Evolutionary conservation across 495 filamentous ascomycete species (phyloP).

Genomic region (Aspergillus heteromorphus): DNA sequence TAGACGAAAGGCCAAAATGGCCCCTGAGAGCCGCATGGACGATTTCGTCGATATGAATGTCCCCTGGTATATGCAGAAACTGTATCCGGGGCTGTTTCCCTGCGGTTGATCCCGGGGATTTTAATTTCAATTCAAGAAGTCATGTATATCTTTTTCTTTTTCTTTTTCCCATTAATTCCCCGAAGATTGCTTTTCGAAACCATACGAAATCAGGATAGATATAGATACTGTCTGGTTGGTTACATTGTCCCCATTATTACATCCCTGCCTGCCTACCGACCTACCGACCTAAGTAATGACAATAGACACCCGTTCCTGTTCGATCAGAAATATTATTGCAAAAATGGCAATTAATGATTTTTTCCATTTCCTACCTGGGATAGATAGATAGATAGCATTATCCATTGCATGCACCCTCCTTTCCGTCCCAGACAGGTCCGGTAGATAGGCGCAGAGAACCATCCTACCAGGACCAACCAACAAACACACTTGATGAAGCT

Average conservation of each 20-base stretch:
- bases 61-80: conserved; percentile 13
- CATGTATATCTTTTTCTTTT: not conserved
- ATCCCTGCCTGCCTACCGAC: too few relatives aligned
- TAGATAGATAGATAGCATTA: too few relatives aligned
- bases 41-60: conserved; percentile 13
- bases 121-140: not conserved
- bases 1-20: conserved; percentile 50
- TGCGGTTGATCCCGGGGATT: not conserved
- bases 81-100: conserved; percentile 18
- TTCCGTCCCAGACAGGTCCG: too few relatives aligned
- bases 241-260: too few relatives aligned
- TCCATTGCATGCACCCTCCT: too few relatives aligned
- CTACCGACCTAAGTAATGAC: too few relatives aligned
- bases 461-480: not conserved
- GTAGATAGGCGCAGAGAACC: not conserved
- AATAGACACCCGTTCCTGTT: too few relatives aligned
- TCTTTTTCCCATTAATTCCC: not conserved
- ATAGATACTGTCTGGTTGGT: not conserved
- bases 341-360: too few relatives aligned
- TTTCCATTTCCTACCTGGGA: too few relatives aligned
- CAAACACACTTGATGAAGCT: not conserved
- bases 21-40: conserved; percentile 9
- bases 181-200: not conserved
- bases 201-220: not conserved
- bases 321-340: too few relatives aligned